Base-by-base conservation (phyloP, 345 rosid genomes). In the Tarenaya hassleriana region DNA sequence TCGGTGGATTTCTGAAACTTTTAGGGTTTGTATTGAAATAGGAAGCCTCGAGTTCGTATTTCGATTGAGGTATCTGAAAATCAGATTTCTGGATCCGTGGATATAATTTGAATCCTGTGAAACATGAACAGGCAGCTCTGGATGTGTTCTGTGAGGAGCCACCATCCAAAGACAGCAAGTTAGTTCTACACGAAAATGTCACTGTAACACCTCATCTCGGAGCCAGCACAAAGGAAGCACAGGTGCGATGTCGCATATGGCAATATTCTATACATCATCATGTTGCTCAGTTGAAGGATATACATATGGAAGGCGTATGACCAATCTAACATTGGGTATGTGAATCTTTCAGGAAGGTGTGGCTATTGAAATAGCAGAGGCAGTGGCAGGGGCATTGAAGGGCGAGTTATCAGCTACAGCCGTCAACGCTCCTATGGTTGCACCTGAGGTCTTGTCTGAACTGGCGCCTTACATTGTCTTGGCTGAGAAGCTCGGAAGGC, bases 221-320 rank as follows among this genome's bases (percentile, higher is more conserved):
- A 67, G 94, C 94, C 29, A 84, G 96, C 71, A 84, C 94, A 24
- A 87, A 79, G 66, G 96, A 87, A 77, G 96, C 96, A 41, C 96
- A 87, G 78, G 95, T 62, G 24, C 12, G 2, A 11, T 47, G 0
- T 45, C 11, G 29, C 37, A 11, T 32, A 34, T 2, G 5, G 5
- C 2, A 24, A 24, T 24, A 24, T 24, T 24, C 29, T 24, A 24
- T 29, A 16, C 40, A 29, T 52, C 1, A 14, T 52, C 7, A 18
- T 18, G 13, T 42, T 33, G 16, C 43, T 47, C 13, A 14, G 0
- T 33, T 54, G 13, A 13, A 40, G 50, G 34, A 10, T 62, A 8
- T 18, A 9, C 38, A 42, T 24, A 5, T 5, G 29, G 29, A 2
- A 24, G 29, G 29, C 29, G 29, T 24, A 24, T 24, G 5, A 24